phyloP scores from a whole-genome alignment of 2,329 filamentous ascomycete genomes.

The Neopestalotiopsis sp. region DNA sequence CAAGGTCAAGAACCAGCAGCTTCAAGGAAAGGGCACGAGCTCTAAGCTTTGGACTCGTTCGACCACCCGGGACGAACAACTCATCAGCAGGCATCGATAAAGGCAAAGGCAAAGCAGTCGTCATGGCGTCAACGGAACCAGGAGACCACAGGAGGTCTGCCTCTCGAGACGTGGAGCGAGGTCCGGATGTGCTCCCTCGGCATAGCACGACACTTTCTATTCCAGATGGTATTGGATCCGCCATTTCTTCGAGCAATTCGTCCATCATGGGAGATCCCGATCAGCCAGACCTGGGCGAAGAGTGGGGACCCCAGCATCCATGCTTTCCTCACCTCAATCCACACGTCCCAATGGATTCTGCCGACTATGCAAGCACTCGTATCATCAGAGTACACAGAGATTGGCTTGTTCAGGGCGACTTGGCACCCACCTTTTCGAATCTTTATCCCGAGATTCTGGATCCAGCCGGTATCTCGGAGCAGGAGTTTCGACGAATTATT shows the following conservation, averaged over 20 bases:
- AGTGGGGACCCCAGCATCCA: constrained; percentile 93
- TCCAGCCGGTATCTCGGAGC: constrained; percentile 79
- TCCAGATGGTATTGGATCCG: constrained; percentile 59
- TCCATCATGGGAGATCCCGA: constrained; percentile 68
- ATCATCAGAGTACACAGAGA: constrained; percentile 92
- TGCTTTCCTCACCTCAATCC: constrained; percentile 94
- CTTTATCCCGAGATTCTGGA: constrained; percentile 96
- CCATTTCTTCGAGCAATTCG: constrained; percentile 61
- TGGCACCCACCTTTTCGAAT: constrained; percentile 93
- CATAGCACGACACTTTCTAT: constrained; percentile 53
- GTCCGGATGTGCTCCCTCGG: constrained; percentile 51
- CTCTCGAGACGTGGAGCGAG: constrained; percentile 61
- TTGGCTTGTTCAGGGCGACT: constrained; percentile 87
- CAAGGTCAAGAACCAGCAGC: constrained; percentile 27
- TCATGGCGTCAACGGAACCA: constrained; percentile 48
- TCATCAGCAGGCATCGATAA: constrained; percentile 45
- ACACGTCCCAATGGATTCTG: constrained; percentile 80
- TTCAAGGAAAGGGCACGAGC: constrained; percentile 34
- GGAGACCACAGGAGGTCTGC: constrained; percentile 43
- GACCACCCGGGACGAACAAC: constrained; percentile 26
- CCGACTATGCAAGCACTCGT: constrained; percentile 77
- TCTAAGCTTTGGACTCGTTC: constrained; percentile 37
- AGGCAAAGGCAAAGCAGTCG: constrained; percentile 54
- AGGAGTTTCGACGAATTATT: constrained; percentile 83
- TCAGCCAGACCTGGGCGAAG: constrained; percentile 71